A percentile compares a stretch with the other conserved stretches of the same genome.
Conservation (phyloP, 345 rosid genomes). For the Cochlearia excelsa region DNA sequence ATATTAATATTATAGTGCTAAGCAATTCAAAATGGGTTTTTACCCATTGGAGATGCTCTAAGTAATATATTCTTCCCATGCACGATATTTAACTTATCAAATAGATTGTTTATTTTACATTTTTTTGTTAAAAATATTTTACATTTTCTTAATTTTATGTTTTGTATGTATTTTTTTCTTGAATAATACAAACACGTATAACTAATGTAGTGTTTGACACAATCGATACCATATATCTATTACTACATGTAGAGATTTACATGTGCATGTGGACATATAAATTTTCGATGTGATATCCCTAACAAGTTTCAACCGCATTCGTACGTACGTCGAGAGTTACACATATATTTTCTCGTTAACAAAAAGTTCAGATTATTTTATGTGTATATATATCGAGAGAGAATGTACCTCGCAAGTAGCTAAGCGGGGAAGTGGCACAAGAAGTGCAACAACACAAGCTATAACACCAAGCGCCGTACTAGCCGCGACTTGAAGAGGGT, state of each 20-base stretch:
- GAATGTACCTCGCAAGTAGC: constrained; percentile 58
- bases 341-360: too few relatives aligned
- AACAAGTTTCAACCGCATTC: too few relatives aligned
- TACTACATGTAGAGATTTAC: constrained; percentile 7
- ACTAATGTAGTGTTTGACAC: too few relatives aligned
- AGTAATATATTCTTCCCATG: constrained; percentile 17
- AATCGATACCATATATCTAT: neutral
- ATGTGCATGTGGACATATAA: constrained; percentile 1
- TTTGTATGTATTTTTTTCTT: neutral
- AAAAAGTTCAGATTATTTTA: constrained; percentile 1
- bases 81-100: neutral
- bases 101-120: neutral
- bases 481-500: constrained; percentile 69
- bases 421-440: constrained; percentile 72
- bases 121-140: neutral
- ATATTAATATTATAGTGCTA: too few relatives aligned
- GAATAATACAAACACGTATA: neutral
- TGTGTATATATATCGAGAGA: neutral
- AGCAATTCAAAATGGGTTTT: neutral
- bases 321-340: too few relatives aligned
- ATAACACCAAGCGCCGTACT: constrained; percentile 76
- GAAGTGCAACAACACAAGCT: constrained; percentile 67
- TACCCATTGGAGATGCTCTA: neutral
- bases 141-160: neutral
- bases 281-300: too few relatives aligned